A percentile compares a stretch with the other conserved stretches of the same genome.
Conservation (phyloP, 345 rosid genomes). For the Dimocarpus longan region DNA sequence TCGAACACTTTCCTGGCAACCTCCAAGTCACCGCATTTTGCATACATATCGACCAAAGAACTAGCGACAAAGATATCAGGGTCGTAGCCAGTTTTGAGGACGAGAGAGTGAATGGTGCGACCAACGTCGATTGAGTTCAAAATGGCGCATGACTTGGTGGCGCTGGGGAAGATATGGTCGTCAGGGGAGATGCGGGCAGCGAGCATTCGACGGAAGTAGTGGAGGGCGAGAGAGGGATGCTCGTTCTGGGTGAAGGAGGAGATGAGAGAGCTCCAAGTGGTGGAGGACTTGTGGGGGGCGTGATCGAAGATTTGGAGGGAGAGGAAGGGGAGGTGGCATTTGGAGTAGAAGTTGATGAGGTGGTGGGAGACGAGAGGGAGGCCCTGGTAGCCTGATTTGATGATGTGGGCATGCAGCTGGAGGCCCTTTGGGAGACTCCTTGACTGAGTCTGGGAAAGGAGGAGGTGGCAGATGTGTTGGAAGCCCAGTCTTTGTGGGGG, state of each 20-base stretch:
- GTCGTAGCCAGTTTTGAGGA: constrained; percentile 61
- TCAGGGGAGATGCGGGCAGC: constrained; percentile 50
- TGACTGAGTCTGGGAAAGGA: constrained; percentile 57
- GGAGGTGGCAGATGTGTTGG: constrained; percentile 55
- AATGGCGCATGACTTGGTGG: constrained; percentile 72
- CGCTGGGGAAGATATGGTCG: constrained; percentile 79
- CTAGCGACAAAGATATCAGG: constrained; percentile 79
- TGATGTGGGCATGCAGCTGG: constrained; percentile 72
- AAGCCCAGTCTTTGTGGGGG: constrained; percentile 26
- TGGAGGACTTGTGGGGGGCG: constrained; percentile 43
- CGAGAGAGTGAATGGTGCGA: constrained; percentile 59
- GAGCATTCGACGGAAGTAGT: constrained; percentile 67
- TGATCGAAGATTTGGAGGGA: constrained; percentile 68
- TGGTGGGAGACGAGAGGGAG: constrained; percentile 75
- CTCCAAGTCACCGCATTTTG: constrained; percentile 61
- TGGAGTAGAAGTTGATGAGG: constrained; percentile 90
- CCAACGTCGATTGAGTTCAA: constrained; percentile 61
- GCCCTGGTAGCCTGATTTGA: constrained; percentile 65
- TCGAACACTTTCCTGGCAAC: constrained; percentile 73
- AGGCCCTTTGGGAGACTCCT: constrained; percentile 59
- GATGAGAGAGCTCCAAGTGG: constrained; percentile 91
- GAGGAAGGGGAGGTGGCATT: constrained; percentile 60
- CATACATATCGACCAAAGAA: constrained; percentile 85
- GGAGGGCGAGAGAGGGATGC: constrained; percentile 66
- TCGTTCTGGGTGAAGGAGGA: constrained; percentile 85